phyloP scores from a whole-genome alignment of 2,329 filamentous ascomycete species.

The Trichoderma atrobrunneum region DNA sequence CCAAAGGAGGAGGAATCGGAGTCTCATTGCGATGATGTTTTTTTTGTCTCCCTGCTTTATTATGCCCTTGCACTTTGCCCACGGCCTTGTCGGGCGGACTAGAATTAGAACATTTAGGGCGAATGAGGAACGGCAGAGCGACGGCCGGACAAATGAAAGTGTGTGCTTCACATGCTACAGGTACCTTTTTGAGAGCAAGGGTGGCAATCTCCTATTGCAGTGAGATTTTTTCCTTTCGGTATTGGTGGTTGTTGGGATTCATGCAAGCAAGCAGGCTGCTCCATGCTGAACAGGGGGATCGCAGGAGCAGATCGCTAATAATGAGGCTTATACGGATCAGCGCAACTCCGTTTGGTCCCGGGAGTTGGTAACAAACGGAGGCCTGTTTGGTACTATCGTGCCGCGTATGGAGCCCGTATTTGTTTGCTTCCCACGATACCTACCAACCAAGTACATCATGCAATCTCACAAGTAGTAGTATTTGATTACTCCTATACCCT shows the following conservation, averaged over 20 bases:
- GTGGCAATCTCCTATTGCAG: not conserved
- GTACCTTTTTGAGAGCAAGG: not conserved
- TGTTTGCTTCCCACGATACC: not conserved
- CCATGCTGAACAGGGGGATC: not conserved
- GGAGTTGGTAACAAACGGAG: slow-evolving; percentile 4
- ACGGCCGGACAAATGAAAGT: not conserved
- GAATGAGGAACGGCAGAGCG: not conserved
- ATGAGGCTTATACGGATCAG: slow-evolving; percentile 10
- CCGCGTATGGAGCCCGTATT: not conserved
- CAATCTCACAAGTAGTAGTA: not conserved
- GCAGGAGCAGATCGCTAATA: not conserved
- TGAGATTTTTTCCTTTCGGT: not conserved
- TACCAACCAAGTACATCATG: not conserved
- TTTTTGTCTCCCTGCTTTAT: not conserved
- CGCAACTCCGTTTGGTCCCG: not conserved
- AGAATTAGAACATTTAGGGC: not conserved
- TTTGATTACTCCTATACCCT: not conserved
- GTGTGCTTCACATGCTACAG: not conserved
- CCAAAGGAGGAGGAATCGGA: not conserved
- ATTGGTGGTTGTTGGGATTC: not conserved
- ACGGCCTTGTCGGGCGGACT: not conserved
- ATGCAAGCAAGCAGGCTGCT: not conserved
- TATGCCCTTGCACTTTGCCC: not conserved
- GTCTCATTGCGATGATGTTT: not conserved
- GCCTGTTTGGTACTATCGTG: not conserved